phyloP scores from a whole-genome alignment of 2,329 filamentous ascomycete genomes.

The Colletotrichum chlorophyti region DNA sequence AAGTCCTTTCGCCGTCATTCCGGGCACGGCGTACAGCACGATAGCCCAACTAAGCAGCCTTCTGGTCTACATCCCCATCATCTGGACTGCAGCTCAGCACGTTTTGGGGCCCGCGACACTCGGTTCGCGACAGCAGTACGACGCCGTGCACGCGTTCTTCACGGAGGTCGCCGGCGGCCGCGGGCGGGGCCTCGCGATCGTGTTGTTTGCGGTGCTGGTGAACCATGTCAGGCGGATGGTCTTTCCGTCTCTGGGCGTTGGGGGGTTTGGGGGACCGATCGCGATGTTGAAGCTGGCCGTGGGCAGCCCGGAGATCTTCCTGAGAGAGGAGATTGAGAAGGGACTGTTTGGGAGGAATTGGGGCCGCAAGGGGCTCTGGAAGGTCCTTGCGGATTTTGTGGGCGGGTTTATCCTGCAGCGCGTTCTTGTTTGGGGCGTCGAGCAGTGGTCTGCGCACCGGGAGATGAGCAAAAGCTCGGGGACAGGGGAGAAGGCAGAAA shows the following conservation, averaged over 20 bases:
- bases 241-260: slow-evolving; percentile 37
- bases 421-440: background rate
- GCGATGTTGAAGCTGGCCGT: slow-evolving; percentile 44
- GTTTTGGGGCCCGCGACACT: background rate
- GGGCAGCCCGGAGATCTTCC: slow-evolving; percentile 42
- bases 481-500: background rate
- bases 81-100: background rate
- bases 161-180: slow-evolving; percentile 30
- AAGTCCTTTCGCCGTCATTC: background rate
- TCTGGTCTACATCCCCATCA: background rate
- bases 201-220: slow-evolving; percentile 43
- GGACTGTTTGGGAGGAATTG: background rate
- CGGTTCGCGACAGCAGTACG: background rate
- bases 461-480: too few species aligned
- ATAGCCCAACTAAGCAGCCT: background rate
- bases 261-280: slow-evolving; percentile 38
- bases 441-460: background rate
- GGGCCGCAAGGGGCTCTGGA: background rate
- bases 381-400: background rate
- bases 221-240: slow-evolving; percentile 48
- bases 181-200: slow-evolving; percentile 33
- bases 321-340: slow-evolving; percentile 34
- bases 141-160: background rate
- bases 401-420: slow-evolving; percentile 4
- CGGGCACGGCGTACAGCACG: background rate